Evolutionary conservation across 164 flowering plant species (phyloP).

Genomic region (Liriodendron chinense): DNA sequence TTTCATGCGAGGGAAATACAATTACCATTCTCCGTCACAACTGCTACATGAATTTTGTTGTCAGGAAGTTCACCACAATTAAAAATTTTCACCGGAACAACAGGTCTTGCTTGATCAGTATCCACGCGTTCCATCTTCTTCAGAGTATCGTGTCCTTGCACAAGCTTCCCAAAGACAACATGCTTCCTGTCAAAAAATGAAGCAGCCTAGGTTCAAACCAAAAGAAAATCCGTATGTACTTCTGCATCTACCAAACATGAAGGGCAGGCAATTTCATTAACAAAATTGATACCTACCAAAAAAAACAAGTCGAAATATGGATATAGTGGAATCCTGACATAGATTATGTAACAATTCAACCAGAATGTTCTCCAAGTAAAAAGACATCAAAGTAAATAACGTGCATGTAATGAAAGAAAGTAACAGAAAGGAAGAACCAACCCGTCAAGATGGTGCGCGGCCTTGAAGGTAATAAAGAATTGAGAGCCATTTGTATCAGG

Average conservation of each 20-base stretch:
- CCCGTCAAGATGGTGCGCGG: conserved; percentile 87
- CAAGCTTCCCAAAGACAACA: conserved; percentile 89
- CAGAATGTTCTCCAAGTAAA: neutral
- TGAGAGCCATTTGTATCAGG: conserved; percentile 77
- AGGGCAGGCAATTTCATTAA: neutral
- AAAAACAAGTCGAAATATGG: neutral
- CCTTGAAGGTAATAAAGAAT: conserved; percentile 71
- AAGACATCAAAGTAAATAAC: neutral
- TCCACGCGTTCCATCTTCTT: conserved; percentile 71
- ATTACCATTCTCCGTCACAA: conserved; percentile 14
- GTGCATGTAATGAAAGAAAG: neutral
- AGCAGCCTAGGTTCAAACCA: neutral
- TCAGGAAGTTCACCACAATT: conserved; percentile 73
- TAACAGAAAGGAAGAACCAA: conserved; percentile 22
- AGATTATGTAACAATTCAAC: neutral
- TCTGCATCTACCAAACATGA: neutral
- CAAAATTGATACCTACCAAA: neutral
- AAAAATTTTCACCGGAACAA: conserved; percentile 71
- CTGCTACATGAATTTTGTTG: conserved; percentile 30
- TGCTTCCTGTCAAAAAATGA: conserved; percentile 50
- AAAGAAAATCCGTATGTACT: neutral
- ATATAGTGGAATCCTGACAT: conserved; percentile 5
- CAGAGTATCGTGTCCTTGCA: conserved; percentile 67
- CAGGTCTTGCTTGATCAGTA: conserved; percentile 44
- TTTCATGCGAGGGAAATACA: neutral